These are phyloP conservation scores for Acer negundo DNA, from an alignment of 345 rosid species.

Conservation along the genomic window DNA sequence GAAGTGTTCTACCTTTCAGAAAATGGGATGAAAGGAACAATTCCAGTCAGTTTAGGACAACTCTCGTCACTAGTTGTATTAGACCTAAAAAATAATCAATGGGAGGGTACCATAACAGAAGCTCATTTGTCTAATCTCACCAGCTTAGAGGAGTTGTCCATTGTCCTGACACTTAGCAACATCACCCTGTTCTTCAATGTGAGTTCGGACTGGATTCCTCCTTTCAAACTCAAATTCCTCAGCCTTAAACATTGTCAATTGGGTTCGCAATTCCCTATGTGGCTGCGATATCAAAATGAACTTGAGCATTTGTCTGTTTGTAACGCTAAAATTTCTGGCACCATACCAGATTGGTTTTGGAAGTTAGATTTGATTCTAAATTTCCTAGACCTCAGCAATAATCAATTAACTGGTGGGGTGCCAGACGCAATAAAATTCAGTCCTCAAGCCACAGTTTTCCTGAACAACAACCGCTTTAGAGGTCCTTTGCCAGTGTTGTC, in stretches of 20 bases:
- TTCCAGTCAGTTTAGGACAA: conserved; percentile 24
- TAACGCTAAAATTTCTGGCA: not conserved
- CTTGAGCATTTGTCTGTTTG: not conserved
- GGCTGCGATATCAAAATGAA: conserved; percentile 25
- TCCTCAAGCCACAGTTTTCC: not conserved
- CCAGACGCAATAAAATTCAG: not conserved
- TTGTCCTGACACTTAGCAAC: not conserved
- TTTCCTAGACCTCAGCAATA: not conserved
- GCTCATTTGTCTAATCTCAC: too few relatives aligned
- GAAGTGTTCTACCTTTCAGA: not conserved
- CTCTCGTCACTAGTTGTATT: conserved; percentile 5
- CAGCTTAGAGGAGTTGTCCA: too few relatives aligned
- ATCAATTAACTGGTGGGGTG: conserved; percentile 13
- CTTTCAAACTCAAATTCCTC: conserved; percentile 26
- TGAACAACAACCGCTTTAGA: conserved; percentile 21
- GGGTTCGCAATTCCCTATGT: conserved; percentile 27
- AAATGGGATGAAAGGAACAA: conserved; percentile 25
- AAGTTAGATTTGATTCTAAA: conserved; percentile 11
- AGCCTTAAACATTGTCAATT: conserved; percentile 12
- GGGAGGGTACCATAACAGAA: conserved; percentile 12
- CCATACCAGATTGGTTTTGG: conserved; percentile 25
- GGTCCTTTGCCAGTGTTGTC: conserved; percentile 30
- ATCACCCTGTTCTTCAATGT: not conserved
- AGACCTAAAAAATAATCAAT: conserved; percentile 3
- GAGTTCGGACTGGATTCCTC: conserved; percentile 27